These are phyloP conservation scores for Colletotrichum paranaense DNA, from an alignment of 2,329 filamentous ascomycete species.

Conservation along the genomic window DNA sequence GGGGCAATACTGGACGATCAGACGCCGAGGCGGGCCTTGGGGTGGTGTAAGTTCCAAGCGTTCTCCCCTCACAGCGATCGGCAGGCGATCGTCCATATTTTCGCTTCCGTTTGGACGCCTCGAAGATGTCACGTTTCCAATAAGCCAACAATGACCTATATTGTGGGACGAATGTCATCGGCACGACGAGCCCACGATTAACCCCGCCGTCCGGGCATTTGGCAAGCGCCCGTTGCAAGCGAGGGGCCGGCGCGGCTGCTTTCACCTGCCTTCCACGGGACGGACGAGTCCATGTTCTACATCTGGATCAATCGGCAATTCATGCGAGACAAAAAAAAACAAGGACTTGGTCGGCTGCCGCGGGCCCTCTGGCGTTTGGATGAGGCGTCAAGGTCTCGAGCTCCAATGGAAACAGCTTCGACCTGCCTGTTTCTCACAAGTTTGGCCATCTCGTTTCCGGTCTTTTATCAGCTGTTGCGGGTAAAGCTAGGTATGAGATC, in stretches of 20 bases:
- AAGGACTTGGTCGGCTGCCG: not conserved
- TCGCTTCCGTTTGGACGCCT: not conserved
- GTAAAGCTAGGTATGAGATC: not conserved
- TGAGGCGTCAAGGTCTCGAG: not conserved
- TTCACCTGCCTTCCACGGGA: not conserved
- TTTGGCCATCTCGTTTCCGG: not conserved
- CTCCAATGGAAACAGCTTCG: not conserved
- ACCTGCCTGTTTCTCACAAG: not conserved
- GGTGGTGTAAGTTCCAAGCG: not conserved
- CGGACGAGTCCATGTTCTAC: not conserved
- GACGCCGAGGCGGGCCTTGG: not conserved
- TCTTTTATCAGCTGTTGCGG: not conserved
- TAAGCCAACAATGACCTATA: not conserved
- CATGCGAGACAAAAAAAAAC: not conserved
- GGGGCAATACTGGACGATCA: not conserved
- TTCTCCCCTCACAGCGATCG: slow-evolving; percentile 19
- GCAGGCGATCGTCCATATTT: slow-evolving; percentile 25
- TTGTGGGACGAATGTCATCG: not conserved
- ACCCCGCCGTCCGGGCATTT: not conserved
- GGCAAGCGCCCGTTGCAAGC: not conserved
- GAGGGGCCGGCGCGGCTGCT: not conserved
- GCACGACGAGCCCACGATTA: not conserved
- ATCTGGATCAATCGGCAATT: not conserved
- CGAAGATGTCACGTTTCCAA: not conserved
- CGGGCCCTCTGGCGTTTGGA: not conserved